phyloP scores from a whole-genome alignment of 495 filamentous ascomycete species.

The Trichoderma parareesei region DNA sequence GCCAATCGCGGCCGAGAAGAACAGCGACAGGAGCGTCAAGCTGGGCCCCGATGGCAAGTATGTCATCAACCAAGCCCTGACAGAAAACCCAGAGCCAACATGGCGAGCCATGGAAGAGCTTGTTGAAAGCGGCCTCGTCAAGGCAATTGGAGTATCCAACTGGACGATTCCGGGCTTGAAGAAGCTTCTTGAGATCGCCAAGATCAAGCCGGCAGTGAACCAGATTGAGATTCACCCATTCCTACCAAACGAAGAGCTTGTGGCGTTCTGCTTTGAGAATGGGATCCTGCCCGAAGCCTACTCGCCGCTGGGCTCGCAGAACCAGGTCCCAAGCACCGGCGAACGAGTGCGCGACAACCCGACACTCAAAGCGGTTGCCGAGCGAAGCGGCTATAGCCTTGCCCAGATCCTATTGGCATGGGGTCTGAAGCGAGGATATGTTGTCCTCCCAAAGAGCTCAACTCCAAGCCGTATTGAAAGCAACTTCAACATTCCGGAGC shows the following conservation, averaged over 20 bases:
- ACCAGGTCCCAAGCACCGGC: not conserved
- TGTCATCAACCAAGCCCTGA: constrained; percentile 37
- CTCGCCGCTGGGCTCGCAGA: constrained; percentile 51
- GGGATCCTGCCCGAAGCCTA: constrained; percentile 64
- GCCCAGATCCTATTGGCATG: constrained; percentile 57
- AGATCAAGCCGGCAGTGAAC: constrained; percentile 76
- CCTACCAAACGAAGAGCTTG: constrained; percentile 69
- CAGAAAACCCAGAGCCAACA: constrained; percentile 28
- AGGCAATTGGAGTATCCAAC: constrained; percentile 77
- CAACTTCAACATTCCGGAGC: constrained; percentile 35
- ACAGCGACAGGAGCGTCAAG: constrained; percentile 31
- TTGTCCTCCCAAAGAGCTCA: constrained; percentile 64
- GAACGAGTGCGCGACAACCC: constrained; percentile 37
- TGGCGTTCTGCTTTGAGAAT: constrained; percentile 61
- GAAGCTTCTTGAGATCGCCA: constrained; percentile 45
- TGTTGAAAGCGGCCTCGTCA: constrained; percentile 67
- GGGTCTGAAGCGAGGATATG: constrained; percentile 66
- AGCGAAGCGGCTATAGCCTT: constrained; percentile 44
- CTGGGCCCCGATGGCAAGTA: constrained; percentile 58
- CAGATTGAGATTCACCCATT: constrained; percentile 88
- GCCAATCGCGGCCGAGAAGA: constrained; percentile 48
- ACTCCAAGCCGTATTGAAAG: constrained; percentile 53
- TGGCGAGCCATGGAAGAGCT: constrained; percentile 83
- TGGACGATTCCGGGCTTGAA: constrained; percentile 63
- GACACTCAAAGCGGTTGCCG: constrained; percentile 50